Percentiles rank a stretch among this genome's conserved stretches.
These are phyloP conservation scores for Huiozyma sinensis DNA, from an alignment of 805 yeast species.

Conservation along the genomic window DNA sequence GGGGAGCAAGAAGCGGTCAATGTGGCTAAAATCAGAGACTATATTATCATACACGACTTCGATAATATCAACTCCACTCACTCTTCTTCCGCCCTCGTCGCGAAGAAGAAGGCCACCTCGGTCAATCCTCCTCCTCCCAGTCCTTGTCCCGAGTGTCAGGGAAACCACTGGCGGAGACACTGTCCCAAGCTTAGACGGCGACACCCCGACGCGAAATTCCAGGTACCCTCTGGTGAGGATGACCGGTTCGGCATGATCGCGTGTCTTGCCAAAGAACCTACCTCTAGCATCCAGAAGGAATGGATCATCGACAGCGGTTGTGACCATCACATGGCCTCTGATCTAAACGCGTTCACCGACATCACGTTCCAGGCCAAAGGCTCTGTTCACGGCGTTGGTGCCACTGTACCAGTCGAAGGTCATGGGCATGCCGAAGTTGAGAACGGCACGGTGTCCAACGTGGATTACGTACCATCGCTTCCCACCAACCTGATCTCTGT, in stretches of 20 bases:
- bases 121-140: too few species aligned
- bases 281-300: too few species aligned
- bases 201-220: too few species aligned
- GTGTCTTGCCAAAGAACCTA: too few species aligned
- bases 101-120: too few species aligned
- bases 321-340: neutral
- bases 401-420: neutral
- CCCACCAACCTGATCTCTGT: constrained; percentile 1
- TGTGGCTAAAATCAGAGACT: too few species aligned
- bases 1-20: too few species aligned
- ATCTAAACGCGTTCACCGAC: neutral
- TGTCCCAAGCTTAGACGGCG: neutral
- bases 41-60: too few species aligned
- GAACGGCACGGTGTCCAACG: neutral
- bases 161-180: neutral
- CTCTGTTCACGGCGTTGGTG: neutral
- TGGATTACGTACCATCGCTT: constrained; percentile 4
- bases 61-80: too few species aligned
- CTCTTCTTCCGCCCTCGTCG: too few species aligned
- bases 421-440: neutral
- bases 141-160: neutral
- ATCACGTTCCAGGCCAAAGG: neutral
- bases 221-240: too few species aligned
- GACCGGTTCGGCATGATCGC: too few species aligned
- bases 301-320: neutral